Base-by-base conservation (phyloP, 164 flowering plant species). In the Vitis cinerea region DNA sequence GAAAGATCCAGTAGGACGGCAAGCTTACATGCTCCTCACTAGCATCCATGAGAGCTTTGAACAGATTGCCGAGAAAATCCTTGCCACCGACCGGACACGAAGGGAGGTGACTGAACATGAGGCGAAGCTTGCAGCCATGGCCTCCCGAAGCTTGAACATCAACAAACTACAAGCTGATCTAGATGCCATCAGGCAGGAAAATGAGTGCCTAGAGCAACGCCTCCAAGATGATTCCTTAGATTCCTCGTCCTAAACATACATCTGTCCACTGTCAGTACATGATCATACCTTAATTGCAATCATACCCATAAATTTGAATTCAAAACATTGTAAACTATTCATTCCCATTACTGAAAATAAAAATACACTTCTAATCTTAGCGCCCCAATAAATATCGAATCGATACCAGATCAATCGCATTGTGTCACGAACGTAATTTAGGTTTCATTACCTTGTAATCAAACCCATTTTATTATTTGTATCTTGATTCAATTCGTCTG, bases 11-110 rank as follows among this genome's bases (percentile, higher is more conserved):
- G 87, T 84, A 15, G 88, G 89, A 61, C 80, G 73, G 47, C 91
- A 92, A 75, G 95, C 89, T 64, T 82, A 88, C 71, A 80, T 81
- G 76, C 87, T 89, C 54, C 89, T 90, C 12, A 82, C 82, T 3
- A 85, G 79, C 78, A 85, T 94, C 74, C 98, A 94, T 53, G 87
- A 85, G 70, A 83, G 80, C 76, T 94, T 90, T 64, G 89, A 78
- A 74, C 83, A 87, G 72, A 83, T 90, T 64, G 76, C 88, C 0
- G 89, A 86, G 65, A 86, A 85, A 64, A 85, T 88, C 69, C 86
- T 89, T 16, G 79, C 87, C 10, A 82, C 86, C 14, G 94, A 94
- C 72, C 79, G 94, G 74, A 51, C 74, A 19, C 75, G 82, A 68
- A 87, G 94, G 67, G 97, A 90, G 69, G 77, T 70, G 1, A 82